Evolutionary conservation across 768 basidiomycete genomes (phyloP).

Genomic region (Lentinula lateritia): DNA sequence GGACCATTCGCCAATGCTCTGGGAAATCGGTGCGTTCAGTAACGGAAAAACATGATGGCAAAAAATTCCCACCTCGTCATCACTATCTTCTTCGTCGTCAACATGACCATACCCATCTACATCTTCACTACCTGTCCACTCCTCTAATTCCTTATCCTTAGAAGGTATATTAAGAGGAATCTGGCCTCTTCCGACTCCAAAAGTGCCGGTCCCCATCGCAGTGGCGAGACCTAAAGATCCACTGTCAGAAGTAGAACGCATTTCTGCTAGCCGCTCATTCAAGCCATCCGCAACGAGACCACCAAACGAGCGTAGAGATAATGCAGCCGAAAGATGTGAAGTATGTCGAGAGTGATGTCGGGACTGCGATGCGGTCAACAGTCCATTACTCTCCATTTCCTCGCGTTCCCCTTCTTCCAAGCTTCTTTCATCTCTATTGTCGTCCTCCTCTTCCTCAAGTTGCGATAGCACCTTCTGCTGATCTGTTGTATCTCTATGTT

Average conservation of each 20-base stretch:
- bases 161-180: slow-evolving; percentile 16
- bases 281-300: slow-evolving; percentile 34
- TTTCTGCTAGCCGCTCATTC: slow-evolving; percentile 13
- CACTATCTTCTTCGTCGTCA: slow-evolving; percentile 38
- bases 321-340: slow-evolving; percentile 60
- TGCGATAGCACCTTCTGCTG: slow-evolving; percentile 9
- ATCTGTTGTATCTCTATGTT: slow-evolving; percentile 16
- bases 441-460: neutral
- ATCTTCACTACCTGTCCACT: slow-evolving; percentile 86
- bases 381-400: slow-evolving; percentile 30
- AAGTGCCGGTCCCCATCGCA: slow-evolving; percentile 1
- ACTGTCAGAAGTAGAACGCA: slow-evolving; percentile 8
- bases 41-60: slow-evolving; percentile 8
- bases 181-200: slow-evolving; percentile 16
- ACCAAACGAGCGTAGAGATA: slow-evolving; percentile 61
- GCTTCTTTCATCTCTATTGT: slow-evolving; percentile 27
- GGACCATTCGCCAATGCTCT: slow-evolving; percentile 87
- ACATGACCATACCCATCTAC: slow-evolving; percentile 29
- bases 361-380: slow-evolving; percentile 44
- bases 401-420: slow-evolving; percentile 29
- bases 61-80: slow-evolving; percentile 55
- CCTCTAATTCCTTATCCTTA: slow-evolving; percentile 35
- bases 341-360: slow-evolving; percentile 63
- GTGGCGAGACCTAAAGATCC: neutral
- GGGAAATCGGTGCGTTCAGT: slow-evolving; percentile 13